A percentile compares a stretch with the other conserved stretches of the same genome.
phyloP scores from a whole-genome alignment of 73 alveolate species.

The Tetrahymena thermophila region DNA sequence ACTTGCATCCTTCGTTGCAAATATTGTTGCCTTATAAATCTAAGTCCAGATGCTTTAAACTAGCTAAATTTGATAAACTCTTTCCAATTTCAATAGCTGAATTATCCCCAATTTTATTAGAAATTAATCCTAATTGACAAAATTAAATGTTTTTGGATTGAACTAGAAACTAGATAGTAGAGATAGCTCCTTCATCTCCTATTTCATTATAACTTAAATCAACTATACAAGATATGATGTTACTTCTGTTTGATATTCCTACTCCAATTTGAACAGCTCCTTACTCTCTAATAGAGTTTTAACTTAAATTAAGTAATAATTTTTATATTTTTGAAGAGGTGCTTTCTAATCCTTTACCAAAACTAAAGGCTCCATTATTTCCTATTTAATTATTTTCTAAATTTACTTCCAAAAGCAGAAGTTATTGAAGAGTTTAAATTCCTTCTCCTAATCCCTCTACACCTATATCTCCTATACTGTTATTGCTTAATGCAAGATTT shows the following conservation, averaged over 20 bases:
- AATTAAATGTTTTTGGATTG: background rate
- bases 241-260: background rate
- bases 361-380: background rate
- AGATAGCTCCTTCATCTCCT: background rate
- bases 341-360: background rate
- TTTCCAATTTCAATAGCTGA: background rate
- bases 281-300: background rate
- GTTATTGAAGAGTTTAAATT: background rate
- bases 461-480: background rate
- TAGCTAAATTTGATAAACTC: background rate
- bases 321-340: background rate
- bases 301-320: background rate
- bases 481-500: background rate
- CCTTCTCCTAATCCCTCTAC: background rate
- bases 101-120: background rate
- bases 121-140: background rate
- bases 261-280: background rate
- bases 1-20: background rate
- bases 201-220: background rate
- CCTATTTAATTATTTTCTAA: background rate
- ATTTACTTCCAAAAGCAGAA: background rate
- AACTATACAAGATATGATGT: background rate
- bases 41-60: background rate
- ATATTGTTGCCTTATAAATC: background rate
- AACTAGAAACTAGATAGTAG: background rate